A percentile compares a stretch with the other conserved stretches of the same genome.
Conservation (phyloP, 1,284 basidiomycete genomes). For the Bjerkandera adusta region DNA sequence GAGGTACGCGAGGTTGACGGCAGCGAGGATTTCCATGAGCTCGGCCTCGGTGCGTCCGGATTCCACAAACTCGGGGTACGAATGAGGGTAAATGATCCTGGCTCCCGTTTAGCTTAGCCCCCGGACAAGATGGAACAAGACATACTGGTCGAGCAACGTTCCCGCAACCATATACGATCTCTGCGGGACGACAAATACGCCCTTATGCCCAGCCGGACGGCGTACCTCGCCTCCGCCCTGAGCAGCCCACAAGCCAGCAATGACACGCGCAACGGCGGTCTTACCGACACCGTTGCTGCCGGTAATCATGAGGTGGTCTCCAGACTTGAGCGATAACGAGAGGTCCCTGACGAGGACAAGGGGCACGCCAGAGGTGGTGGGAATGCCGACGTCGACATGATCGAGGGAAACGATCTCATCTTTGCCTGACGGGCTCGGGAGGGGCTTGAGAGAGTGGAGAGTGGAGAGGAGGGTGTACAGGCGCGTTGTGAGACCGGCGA, state of each 20-base stretch:
- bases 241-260: conserved; percentile 86
- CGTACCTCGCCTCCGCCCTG: conserved; percentile 43
- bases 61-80: conserved; percentile 74
- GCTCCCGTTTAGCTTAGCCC: conserved; percentile 2
- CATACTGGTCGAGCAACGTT: conserved; percentile 82
- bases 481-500: conserved; percentile 89
- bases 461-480: conserved; percentile 88
- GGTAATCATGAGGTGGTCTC: conserved; percentile 93
- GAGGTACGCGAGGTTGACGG: conserved; percentile 85
- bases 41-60: conserved; percentile 66
- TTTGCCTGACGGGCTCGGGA: conserved; percentile 35
- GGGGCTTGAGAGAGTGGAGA: conserved; percentile 68
- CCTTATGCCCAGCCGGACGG: conserved; percentile 45
- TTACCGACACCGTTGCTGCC: conserved; percentile 95
- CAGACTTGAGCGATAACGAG: conserved; percentile 66
- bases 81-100: conserved; percentile 79
- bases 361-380: conserved; percentile 44
- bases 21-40: conserved; percentile 71
- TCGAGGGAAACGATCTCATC: conserved; percentile 46
- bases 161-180: conserved; percentile 89
- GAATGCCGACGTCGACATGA: conserved; percentile 72
- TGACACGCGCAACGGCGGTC: conserved; percentile 87
- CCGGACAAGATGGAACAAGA: conserved; percentile 16
- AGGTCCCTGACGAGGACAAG: conserved; percentile 71
- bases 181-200: conserved; percentile 89